Evolutionary conservation across 768 basidiomycete species (phyloP).

Genomic region (Myochromella boudieri): DNA sequence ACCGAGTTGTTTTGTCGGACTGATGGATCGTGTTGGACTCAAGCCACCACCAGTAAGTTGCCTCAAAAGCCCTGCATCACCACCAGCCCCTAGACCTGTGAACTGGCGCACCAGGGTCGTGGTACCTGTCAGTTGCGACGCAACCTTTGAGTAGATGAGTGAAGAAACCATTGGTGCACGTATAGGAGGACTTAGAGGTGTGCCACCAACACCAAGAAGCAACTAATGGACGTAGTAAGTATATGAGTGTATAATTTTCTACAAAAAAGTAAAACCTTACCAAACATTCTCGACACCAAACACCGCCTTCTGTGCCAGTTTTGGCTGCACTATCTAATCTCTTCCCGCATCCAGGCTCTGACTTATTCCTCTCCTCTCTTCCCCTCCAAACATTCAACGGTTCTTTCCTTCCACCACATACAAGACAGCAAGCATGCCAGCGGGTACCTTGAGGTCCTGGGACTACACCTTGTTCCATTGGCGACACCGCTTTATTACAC

Average conservation of each 20-base stretch:
- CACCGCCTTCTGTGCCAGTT: conserved; percentile 61
- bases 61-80: conserved; percentile 39
- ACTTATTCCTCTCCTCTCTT: conserved; percentile 49
- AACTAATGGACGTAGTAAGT: conserved; percentile 39
- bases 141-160: conserved; percentile 43
- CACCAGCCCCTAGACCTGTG: conserved; percentile 54
- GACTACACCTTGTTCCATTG: conserved; percentile 85
- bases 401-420: conserved; percentile 77
- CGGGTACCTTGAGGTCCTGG: conserved; percentile 80
- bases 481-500: conserved; percentile 69
- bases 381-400: conserved; percentile 35
- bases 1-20: conserved; percentile 71
- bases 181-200: conserved; percentile 53
- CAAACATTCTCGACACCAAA: conserved; percentile 86
- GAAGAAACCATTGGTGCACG: conserved; percentile 47
- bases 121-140: conserved; percentile 64
- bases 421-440: conserved; percentile 78
- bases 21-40: conserved; percentile 70
- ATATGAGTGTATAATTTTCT: neutral
- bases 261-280: conserved; percentile 41
- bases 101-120: conserved; percentile 77
- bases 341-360: conserved; percentile 79
- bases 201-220: conserved; percentile 48
- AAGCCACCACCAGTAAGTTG: conserved; percentile 70
- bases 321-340: conserved; percentile 82